Evolutionary conservation across 441 rosid species (phyloP).

Genomic region (Mallotus japonicus): DNA sequence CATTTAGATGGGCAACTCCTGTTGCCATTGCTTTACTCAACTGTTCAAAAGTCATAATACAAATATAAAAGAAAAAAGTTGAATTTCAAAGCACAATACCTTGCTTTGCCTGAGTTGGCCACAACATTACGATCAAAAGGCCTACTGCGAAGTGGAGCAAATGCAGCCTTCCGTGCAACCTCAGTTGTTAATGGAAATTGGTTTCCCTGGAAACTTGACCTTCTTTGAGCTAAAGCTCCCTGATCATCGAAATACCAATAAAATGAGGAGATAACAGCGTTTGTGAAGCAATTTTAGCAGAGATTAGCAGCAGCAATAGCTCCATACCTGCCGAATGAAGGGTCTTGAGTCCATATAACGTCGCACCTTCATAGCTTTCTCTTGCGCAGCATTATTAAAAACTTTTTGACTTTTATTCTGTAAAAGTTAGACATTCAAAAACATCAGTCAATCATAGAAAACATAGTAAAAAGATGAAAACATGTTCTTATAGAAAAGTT

Average conservation of each 20-base stretch:
- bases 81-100: conserved; percentile 38
- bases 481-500: conserved; percentile 5
- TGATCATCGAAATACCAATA: conserved; percentile 26
- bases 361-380: conserved; percentile 47
- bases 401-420: conserved; percentile 61
- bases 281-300: background rate
- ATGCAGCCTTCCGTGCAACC: conserved; percentile 57
- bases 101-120: conserved; percentile 54
- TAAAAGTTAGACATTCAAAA: conserved; percentile 8
- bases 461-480: background rate
- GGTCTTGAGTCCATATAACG: conserved; percentile 63
- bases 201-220: conserved; percentile 64
- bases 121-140: conserved; percentile 46
- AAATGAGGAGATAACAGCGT: background rate
- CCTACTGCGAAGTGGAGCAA: conserved; percentile 47
- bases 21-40: conserved; percentile 1
- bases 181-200: conserved; percentile 62
- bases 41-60: conserved; percentile 6
- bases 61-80: background rate
- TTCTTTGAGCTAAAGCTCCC: conserved; percentile 78
- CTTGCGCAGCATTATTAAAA: conserved; percentile 41
- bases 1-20: conserved; percentile 5
- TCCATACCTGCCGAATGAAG: conserved; percentile 71
- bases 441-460: conserved; percentile 12
- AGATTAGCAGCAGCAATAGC: conserved; percentile 6